A percentile compares a stretch with the other conserved stretches of the same genome.
These are phyloP conservation scores for Phytopythium vexans DNA, from an alignment of 352 stramenopile genomes.

Conservation along the genomic window DNA sequence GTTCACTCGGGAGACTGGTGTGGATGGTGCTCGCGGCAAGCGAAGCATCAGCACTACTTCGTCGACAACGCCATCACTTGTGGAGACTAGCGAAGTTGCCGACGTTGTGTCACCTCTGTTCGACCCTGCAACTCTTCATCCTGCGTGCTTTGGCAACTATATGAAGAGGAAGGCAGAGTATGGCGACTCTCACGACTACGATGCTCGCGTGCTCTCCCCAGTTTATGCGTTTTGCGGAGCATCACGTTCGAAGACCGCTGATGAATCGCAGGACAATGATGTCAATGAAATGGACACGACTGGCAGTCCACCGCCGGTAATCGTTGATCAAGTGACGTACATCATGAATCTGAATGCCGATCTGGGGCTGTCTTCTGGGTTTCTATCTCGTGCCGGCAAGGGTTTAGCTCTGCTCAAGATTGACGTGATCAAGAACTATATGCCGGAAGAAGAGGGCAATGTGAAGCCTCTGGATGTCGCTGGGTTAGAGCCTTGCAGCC, in stretches of 20 bases:
- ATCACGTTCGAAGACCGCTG: no score
- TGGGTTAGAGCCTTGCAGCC: no score
- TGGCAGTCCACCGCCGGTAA: constrained; percentile 9
- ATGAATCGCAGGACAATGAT: not conserved
- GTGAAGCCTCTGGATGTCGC: not conserved
- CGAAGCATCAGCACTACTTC: constrained; percentile 2
- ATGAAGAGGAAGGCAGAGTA: constrained; percentile 10
- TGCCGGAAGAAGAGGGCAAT: not conserved
- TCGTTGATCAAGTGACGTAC: constrained; percentile 51
- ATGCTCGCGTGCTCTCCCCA: constrained; percentile 23
- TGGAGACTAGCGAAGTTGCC: not conserved
- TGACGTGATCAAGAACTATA: constrained; percentile 35
- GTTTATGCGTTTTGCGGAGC: constrained; percentile 7
- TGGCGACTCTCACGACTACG: constrained; percentile 7
- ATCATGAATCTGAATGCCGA: constrained; percentile 85
- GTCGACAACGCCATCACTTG: not conserved
- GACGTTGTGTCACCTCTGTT: no score
- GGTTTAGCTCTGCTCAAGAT: constrained; percentile 68
- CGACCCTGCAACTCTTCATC: constrained; percentile 11
- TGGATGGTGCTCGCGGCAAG: not conserved
- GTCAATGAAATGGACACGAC: not conserved
- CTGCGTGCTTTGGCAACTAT: constrained; percentile 27
- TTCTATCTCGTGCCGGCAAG: constrained; percentile 73
- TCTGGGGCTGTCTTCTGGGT: constrained; percentile 67
- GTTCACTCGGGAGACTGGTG: constrained; percentile 11